A percentile compares a stretch with the other conserved stretches of the same genome.
Evolutionary conservation across 306 rosid species (phyloP).

Genomic region (Prunus davidiana): DNA sequence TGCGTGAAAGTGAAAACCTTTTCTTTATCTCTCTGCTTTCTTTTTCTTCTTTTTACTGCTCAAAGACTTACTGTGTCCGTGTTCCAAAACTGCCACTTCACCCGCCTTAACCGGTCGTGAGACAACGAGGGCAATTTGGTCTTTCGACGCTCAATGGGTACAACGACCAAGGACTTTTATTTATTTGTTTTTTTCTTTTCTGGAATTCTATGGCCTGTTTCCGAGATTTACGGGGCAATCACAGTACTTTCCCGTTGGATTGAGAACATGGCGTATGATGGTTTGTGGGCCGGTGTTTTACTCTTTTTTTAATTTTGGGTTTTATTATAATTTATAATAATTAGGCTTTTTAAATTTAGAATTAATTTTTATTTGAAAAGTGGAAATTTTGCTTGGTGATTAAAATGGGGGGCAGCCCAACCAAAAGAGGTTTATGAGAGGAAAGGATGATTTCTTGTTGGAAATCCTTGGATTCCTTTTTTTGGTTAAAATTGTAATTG

Average conservation of each 20-base stretch:
- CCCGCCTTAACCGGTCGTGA: neutral
- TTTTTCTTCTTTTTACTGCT: neutral
- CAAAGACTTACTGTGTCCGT: neutral
- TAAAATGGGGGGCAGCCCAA: neutral
- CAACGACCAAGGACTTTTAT: slow-evolving; percentile 15
- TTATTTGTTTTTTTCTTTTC: neutral
- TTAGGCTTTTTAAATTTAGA: too few species aligned
- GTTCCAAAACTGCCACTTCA: slow-evolving; percentile 1
- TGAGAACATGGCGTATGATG: slow-evolving; percentile 30
- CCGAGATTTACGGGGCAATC: slow-evolving; percentile 41
- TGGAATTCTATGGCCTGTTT: neutral
- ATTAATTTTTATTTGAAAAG: neutral
- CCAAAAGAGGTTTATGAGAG: neutral
- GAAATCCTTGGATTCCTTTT: slow-evolving; percentile 21
- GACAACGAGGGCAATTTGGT: slow-evolving; percentile 10
- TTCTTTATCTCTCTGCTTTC: neutral
- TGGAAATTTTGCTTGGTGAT: neutral
- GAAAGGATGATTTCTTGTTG: neutral
- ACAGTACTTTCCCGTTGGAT: slow-evolving; percentile 18
- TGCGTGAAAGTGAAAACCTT: slow-evolving; percentile 1
- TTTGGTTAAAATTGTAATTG: neutral
- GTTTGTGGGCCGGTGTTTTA: slow-evolving; percentile 30
- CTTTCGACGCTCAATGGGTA: neutral
- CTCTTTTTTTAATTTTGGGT: too few species aligned
- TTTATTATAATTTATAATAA: neutral